Base-by-base conservation (phyloP, 768 basidiomycete genomes). In the Lentinula guzmanii region DNA sequence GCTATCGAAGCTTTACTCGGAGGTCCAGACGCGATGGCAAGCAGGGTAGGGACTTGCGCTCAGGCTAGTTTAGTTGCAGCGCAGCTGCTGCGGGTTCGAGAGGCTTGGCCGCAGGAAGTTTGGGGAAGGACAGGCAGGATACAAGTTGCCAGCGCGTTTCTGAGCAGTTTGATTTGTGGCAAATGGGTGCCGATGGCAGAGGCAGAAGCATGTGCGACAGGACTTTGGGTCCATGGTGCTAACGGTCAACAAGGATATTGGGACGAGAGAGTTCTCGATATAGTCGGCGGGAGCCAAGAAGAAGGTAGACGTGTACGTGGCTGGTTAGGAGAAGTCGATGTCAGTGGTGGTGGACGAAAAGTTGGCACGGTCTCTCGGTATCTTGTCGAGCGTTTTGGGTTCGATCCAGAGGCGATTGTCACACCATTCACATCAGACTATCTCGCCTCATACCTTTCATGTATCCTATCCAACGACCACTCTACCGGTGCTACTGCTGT, bases 251-350 rank as follows among this genome's bases (percentile, higher is more conserved):
- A 77, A 46, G 80, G 84, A 0, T 80, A 85, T 63, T 93, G 92
- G 92, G 91, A 93, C 64, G 90, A 91, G 57, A 82, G 77, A 5
- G 83, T 90, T 15, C 74, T 93, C 58, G 89, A 92, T 66, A 86
- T 91, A 61, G 82, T 93, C 21, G 89, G 87, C 42, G 90, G 91
- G 0, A 86, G 83, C 62, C 74, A 84, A 56, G 90, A 91, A 63
- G 90, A 90, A 66, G 90, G 85, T 2, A 75, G 85, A 65, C 76
- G 86, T 50, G 86, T 93, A 48, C 79, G 87, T 65, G 83, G 83
- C 3, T 91, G 91, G 89, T 75, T 94, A 5, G 92, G 91, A n/a
- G 90, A 90, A 35, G 91, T 92, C 9, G 89, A 91, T 66, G 69
- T 79, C 37, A 82, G 83, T 10, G 85, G 86, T 48, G 88, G 85